These are phyloP conservation scores for Botrytis porri DNA, from an alignment of 2,329 filamentous ascomycete species.

Conservation along the genomic window DNA sequence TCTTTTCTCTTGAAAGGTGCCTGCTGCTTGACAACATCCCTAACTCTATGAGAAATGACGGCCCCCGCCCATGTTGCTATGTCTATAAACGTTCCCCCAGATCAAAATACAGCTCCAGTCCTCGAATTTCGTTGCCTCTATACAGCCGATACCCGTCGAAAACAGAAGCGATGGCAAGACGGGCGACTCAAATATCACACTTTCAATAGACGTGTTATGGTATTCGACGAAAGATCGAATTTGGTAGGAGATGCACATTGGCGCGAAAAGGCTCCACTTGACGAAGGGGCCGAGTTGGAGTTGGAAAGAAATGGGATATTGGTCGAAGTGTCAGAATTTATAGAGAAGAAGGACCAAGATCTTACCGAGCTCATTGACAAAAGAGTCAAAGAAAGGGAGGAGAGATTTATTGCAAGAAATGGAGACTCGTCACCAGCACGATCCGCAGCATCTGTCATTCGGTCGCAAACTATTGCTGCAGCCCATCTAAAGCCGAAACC, in stretches of 20 bases:
- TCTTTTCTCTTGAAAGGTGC: neutral
- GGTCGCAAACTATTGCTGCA: slow-evolving; percentile 33
- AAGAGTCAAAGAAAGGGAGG: slow-evolving; percentile 55
- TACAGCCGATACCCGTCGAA: slow-evolving; percentile 78
- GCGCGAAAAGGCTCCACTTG: slow-evolving; percentile 64
- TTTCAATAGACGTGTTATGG: slow-evolving; percentile 89
- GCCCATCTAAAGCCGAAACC: slow-evolving; percentile 55
- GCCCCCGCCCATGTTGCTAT: slow-evolving; percentile 20
- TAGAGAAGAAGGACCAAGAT: slow-evolving; percentile 74
- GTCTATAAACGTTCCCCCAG: slow-evolving; percentile 30
- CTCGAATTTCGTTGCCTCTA: slow-evolving; percentile 83
- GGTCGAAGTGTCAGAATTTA: slow-evolving; percentile 74
- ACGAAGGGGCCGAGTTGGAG: slow-evolving; percentile 77
- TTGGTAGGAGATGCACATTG: slow-evolving; percentile 84
- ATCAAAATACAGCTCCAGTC: slow-evolving; percentile 65
- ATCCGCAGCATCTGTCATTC: slow-evolving; percentile 26
- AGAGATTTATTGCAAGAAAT: slow-evolving; percentile 42
- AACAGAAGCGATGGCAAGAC: slow-evolving; percentile 93
- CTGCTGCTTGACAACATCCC: neutral
- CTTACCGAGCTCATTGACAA: slow-evolving; percentile 72
- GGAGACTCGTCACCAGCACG: slow-evolving; percentile 35
- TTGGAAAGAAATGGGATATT: slow-evolving; percentile 73
- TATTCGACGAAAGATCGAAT: slow-evolving; percentile 77
- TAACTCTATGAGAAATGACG: slow-evolving; percentile 24
- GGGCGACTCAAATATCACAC: slow-evolving; percentile 82